Percentiles rank a stretch among this genome's conserved stretches.
These are phyloP conservation scores for Teunomyces tritomae DNA, from an alignment of 805 yeast genomes.

Conservation along the genomic window DNA sequence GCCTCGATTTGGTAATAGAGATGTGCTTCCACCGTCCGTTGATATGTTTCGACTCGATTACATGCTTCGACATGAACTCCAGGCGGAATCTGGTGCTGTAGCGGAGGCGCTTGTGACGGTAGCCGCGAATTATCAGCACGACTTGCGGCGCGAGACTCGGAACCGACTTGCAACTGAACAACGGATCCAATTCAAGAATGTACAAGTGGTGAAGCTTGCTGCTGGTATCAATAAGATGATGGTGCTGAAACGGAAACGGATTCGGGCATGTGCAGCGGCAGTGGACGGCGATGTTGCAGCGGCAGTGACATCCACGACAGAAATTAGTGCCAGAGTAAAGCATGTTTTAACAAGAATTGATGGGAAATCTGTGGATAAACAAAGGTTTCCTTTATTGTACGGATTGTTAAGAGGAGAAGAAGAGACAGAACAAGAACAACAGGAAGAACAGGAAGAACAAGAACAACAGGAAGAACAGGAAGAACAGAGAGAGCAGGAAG, in stretches of 20 bases:
- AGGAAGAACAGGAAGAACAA: not conserved
- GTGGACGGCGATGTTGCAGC: constrained; percentile 7
- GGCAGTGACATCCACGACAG: constrained; percentile 4
- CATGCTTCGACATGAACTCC: constrained; percentile 24
- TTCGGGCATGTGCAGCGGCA: constrained; percentile 1
- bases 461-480: not conserved
- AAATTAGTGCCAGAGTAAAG: constrained; percentile 12
- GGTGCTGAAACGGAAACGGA: constrained; percentile 5
- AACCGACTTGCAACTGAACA: constrained; percentile 36
- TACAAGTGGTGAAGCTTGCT: constrained; percentile 29
- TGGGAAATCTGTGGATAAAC: not conserved
- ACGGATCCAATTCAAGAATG: constrained; percentile 39
- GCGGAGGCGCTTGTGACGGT: constrained; percentile 25
- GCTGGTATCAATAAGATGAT: not conserved
- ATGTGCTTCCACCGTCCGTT: constrained; percentile 22
- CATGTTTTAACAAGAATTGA: not conserved
- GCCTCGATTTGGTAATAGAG: constrained; percentile 10
- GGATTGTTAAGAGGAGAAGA: not conserved
- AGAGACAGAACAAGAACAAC: not conserved
- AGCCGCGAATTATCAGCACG: constrained; percentile 32
- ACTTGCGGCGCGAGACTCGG: constrained; percentile 34
- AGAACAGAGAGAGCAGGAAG: not conserved
- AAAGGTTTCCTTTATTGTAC: not conserved
- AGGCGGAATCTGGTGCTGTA: constrained; percentile 29
- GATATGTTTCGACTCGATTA: constrained; percentile 30